Conservation (phyloP, 2,329 filamentous ascomycete species). For the Xylariaceae sp. region DNA sequence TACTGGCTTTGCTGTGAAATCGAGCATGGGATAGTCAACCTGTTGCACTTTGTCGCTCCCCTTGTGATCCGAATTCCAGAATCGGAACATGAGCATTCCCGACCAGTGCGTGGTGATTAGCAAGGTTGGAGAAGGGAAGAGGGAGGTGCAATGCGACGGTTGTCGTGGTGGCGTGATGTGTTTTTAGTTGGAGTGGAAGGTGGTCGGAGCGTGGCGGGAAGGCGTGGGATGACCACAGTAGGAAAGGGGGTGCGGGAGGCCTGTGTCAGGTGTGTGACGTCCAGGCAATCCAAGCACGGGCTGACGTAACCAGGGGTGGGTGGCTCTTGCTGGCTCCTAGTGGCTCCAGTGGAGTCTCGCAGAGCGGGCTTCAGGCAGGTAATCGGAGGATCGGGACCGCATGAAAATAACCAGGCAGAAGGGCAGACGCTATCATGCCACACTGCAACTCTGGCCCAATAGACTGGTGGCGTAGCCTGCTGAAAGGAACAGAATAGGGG, state of each 20-base stretch:
- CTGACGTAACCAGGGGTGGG: slow-evolving; percentile 30
- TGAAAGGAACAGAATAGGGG: slow-evolving; percentile 20
- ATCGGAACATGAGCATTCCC: slow-evolving; percentile 57
- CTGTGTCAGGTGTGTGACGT: slow-evolving; percentile 26
- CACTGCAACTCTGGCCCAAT: no score
- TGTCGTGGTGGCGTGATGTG: background rate
- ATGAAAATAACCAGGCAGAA: background rate
- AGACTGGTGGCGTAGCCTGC: slow-evolving; percentile 22
- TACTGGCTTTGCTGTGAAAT: slow-evolving; percentile 32
- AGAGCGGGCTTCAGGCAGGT: slow-evolving; percentile 12
- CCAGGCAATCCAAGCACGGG: slow-evolving; percentile 23
- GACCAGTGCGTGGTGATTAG: slow-evolving; percentile 22
- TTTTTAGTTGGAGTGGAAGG: slow-evolving; percentile 7
- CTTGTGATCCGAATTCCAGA: slow-evolving; percentile 56
- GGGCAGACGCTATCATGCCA: no score
- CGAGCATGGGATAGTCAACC: slow-evolving; percentile 39
- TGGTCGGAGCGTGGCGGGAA: slow-evolving; percentile 23
- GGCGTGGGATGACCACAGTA: slow-evolving; percentile 9
- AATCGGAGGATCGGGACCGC: slow-evolving; percentile 15
- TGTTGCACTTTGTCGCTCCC: slow-evolving; percentile 51
- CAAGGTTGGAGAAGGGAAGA: slow-evolving; percentile 5
- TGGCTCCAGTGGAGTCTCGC: slow-evolving; percentile 13
- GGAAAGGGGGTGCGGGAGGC: slow-evolving; percentile 15
- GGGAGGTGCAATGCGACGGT: no score
- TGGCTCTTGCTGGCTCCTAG: slow-evolving; percentile 6